A percentile compares a stretch with the other conserved stretches of the same genome.
phyloP scores from a whole-genome alignment of 1,139 yeast species.

The Taphrina populina region DNA sequence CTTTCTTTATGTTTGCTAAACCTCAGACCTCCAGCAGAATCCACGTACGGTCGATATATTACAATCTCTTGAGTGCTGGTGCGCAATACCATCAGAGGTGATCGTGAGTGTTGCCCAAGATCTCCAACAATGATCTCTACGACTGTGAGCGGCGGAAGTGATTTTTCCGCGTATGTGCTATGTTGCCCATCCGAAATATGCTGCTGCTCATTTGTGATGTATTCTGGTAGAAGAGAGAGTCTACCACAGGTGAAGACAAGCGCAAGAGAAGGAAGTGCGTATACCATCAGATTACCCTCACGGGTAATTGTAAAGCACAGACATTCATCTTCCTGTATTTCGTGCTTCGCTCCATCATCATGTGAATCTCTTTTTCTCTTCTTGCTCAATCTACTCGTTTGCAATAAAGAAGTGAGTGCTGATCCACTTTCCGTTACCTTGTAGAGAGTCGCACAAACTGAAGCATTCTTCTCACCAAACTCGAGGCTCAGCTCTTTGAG shows the following conservation, averaged over 20 bases:
- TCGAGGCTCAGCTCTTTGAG: conserved; percentile 32
- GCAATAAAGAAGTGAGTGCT: not conserved
- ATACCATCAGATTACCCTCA: conserved; percentile 31
- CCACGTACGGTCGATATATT: conserved; percentile 54
- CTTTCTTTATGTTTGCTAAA: conserved; percentile 28
- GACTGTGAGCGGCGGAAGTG: conserved; percentile 43
- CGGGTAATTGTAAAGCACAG: conserved; percentile 22
- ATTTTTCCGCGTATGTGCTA: not conserved
- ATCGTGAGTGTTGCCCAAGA: conserved; percentile 58
- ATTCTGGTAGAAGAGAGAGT: not conserved
- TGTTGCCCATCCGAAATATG: not conserved
- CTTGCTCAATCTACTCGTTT: not conserved
- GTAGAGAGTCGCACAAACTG: conserved; percentile 17
- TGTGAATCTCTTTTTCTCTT: conserved; percentile 7
- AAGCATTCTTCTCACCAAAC: not conserved
- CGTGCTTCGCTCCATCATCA: not conserved
- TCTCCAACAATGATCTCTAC: conserved; percentile 67
- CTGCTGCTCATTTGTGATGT: not conserved
- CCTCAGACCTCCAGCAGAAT: conserved; percentile 6
- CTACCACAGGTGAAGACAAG: conserved; percentile 16
- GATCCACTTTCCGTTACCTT: not conserved
- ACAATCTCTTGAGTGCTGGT: conserved; percentile 79
- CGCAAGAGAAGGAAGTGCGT: conserved; percentile 29
- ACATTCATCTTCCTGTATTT: not conserved
- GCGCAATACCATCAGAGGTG: conserved; percentile 66